Evolutionary conservation across 2,329 filamentous ascomycete species (phyloP).

Genomic region (Fusarium sp.): DNA sequence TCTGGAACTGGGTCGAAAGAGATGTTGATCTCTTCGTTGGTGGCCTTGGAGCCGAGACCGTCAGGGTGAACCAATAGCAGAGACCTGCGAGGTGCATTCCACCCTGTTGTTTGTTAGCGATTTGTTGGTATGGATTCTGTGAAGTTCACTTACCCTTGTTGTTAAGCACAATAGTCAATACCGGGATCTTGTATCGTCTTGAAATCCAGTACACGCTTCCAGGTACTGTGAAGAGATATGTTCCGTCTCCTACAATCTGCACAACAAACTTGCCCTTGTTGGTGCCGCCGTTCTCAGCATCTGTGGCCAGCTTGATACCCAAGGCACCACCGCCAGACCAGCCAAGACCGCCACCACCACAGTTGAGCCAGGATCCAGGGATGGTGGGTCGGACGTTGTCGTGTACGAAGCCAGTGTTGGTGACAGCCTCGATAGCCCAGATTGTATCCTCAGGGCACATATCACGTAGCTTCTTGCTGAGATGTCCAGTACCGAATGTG

Average conservation of each 20-base stretch:
- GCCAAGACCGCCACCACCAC: constrained; percentile 82
- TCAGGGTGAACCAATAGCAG: constrained; percentile 70
- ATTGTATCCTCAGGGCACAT: constrained; percentile 68
- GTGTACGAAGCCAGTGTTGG: constrained; percentile 74
- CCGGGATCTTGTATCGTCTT: constrained; percentile 65
- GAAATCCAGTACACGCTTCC: constrained; percentile 70
- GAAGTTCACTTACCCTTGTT: constrained; percentile 63
- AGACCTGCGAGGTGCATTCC: constrained; percentile 71
- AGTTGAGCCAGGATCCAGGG: constrained; percentile 84
- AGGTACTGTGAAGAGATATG: constrained; percentile 67
- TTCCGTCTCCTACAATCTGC: constrained; percentile 70
- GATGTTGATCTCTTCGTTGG: constrained; percentile 74
- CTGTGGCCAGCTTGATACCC: constrained; percentile 79
- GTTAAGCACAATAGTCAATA: constrained; percentile 68
- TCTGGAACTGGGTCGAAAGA: constrained; percentile 70
- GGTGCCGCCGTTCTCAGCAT: constrained; percentile 56
- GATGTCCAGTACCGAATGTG: constrained; percentile 57
- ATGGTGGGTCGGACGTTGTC: constrained; percentile 78
- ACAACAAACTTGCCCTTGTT: constrained; percentile 66
- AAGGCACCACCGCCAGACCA: constrained; percentile 84
- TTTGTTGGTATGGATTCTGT: accelerated
- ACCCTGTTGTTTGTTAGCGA: constrained; percentile 56
- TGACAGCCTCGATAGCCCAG: constrained; percentile 84
- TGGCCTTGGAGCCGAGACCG: constrained; percentile 65
- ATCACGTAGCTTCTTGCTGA: constrained; percentile 51